Conservation (phyloP, 2,329 filamentous ascomycete species). For the Diplodia sapinea region DNA sequence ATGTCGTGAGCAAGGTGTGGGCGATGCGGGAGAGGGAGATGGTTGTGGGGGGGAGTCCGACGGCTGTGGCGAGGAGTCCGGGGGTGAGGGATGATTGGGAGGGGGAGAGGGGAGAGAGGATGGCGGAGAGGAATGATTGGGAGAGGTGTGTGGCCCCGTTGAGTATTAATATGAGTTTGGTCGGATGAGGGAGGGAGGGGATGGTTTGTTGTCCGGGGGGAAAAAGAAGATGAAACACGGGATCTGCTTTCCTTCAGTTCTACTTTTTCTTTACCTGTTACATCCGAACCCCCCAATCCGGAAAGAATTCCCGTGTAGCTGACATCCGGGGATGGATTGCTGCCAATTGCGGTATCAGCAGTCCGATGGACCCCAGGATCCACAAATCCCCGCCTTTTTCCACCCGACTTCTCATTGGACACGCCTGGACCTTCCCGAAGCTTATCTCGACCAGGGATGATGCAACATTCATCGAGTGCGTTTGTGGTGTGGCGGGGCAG, state of each 20-base stretch:
- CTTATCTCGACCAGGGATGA: background rate
- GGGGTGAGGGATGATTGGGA: background rate
- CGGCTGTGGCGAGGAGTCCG: background rate
- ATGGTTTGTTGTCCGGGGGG: background rate
- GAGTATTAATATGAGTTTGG: conserved; percentile 51
- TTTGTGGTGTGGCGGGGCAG: too few relatives aligned
- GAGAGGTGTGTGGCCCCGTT: conserved; percentile 51
- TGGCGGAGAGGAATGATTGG: conserved; percentile 49
- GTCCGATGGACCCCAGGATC: too few relatives aligned
- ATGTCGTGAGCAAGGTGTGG: conserved; percentile 58
- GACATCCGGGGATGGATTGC: too few relatives aligned
- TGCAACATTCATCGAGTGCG: background rate
- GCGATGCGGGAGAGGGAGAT: conserved; percentile 49
- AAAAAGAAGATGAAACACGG: too few relatives aligned
- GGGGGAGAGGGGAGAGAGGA: conserved; percentile 35
- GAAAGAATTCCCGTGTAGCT: too few relatives aligned
- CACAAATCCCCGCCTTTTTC: too few relatives aligned
- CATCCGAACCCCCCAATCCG: too few relatives aligned
- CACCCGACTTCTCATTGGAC: background rate
- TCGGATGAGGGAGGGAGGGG: background rate
- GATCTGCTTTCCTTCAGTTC: too few relatives aligned
- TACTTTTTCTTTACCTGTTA: too few relatives aligned
- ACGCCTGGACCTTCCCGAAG: background rate
- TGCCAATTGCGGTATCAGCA: too few relatives aligned
- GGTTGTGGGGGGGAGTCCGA: conserved; percentile 29